These are phyloP conservation scores for Podospora fimiseda DNA, from an alignment of 495 filamentous ascomycete species.

Conservation along the genomic window DNA sequence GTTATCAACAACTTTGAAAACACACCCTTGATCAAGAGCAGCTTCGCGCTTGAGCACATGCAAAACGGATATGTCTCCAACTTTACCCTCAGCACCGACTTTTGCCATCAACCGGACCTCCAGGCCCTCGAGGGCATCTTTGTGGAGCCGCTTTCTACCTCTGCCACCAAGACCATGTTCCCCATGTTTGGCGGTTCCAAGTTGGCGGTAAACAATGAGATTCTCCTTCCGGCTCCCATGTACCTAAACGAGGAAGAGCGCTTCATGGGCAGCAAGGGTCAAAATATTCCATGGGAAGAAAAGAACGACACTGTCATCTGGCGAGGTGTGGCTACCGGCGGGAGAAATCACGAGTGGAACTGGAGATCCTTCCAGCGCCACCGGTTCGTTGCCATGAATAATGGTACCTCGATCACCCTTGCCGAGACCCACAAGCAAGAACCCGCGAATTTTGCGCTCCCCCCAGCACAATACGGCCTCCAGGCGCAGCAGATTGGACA, in stretches of 20 bases:
- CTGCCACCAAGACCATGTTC: conserved; percentile 50
- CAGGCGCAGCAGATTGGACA: conserved; percentile 8
- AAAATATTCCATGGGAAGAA: conserved; percentile 42
- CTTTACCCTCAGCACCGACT: conserved; percentile 57
- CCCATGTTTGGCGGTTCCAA: conserved; percentile 75
- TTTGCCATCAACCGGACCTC: conserved; percentile 57
- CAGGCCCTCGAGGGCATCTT: conserved; percentile 63
- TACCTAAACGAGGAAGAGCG: conserved; percentile 64
- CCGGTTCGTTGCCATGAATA: conserved; percentile 64
- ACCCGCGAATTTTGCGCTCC: conserved; percentile 33
- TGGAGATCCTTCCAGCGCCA: conserved; percentile 69
- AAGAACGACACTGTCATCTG: conserved; percentile 56
- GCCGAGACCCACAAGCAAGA: conserved; percentile 30
- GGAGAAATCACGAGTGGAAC: conserved; percentile 54
- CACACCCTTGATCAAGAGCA: conserved; percentile 37
- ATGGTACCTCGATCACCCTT: conserved; percentile 49
- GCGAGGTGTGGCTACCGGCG: conserved; percentile 66
- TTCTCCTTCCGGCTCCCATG: conserved; percentile 71
- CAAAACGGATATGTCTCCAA: conserved; percentile 57
- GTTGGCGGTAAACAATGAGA: conserved; percentile 71
- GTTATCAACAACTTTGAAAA: conserved; percentile 35
- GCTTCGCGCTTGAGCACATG: conserved; percentile 35
- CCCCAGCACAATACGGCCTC: conserved; percentile 32
- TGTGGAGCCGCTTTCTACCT: conserved; percentile 55
- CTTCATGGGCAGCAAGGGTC: conserved; percentile 57